These are phyloP conservation scores for Capronia coronata DNA, from an alignment of 2,329 filamentous ascomycete genomes.

Conservation along the genomic window DNA sequence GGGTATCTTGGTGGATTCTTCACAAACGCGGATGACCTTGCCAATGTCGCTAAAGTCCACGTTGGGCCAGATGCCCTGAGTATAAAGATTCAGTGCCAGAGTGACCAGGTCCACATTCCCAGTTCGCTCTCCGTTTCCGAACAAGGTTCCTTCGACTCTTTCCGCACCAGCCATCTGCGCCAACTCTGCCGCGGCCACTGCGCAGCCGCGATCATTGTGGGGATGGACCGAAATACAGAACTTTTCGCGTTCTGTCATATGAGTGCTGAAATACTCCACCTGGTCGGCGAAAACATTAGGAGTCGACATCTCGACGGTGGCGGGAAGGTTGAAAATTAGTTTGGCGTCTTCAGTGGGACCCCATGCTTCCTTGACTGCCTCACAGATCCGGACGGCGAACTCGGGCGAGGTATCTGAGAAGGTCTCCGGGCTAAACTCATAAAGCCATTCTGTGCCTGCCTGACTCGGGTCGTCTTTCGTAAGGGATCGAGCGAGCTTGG, in stretches of 20 bases:
- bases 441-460: conserved; percentile 52
- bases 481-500: conserved; percentile 77
- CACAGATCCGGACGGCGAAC: conserved; percentile 74
- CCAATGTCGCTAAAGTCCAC: conserved; percentile 90
- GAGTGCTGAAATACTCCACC: conserved; percentile 87
- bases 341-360: conserved; percentile 65
- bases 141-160: conserved; percentile 86
- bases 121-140: conserved; percentile 91
- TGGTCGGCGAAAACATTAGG: conserved; percentile 95
- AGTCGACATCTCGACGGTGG: conserved; percentile 90
- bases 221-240: conserved; percentile 84
- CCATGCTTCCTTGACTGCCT: conserved; percentile 93
- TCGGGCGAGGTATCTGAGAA: conserved; percentile 88
- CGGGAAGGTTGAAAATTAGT: conserved; percentile 95
- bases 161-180: conserved; percentile 96
- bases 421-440: conserved; percentile 48
- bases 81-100: conserved; percentile 87
- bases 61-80: conserved; percentile 75
- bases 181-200: conserved; percentile 80
- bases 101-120: conserved; percentile 95
- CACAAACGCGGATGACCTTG: conserved; percentile 78
- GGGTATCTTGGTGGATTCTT: conserved; percentile 90
- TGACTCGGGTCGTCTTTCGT: conserved; percentile 68
- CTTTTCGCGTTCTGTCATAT: conserved; percentile 79
- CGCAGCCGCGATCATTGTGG: conserved; percentile 90